A percentile compares a stretch with the other conserved stretches of the same genome.
These are phyloP conservation scores for Blastobotrys robertii DNA, from an alignment of 805 yeast genomes.

Conservation along the genomic window DNA sequence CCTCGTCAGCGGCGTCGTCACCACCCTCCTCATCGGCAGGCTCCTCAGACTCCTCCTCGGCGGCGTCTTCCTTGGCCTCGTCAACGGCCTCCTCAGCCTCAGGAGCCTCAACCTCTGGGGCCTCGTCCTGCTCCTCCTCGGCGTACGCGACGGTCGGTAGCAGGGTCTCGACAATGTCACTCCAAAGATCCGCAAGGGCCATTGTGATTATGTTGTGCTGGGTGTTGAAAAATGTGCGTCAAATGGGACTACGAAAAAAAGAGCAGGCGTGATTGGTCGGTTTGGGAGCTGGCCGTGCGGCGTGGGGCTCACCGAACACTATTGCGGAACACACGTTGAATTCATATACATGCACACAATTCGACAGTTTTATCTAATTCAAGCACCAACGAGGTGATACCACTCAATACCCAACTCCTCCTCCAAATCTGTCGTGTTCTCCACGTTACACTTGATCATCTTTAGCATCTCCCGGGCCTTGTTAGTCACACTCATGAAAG, in stretches of 20 bases:
- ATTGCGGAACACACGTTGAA: too few species aligned
- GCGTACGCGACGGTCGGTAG: conserved; percentile 78
- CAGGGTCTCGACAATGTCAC: conserved; percentile 68
- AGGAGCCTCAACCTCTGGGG: background rate
- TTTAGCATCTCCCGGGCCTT: too few species aligned
- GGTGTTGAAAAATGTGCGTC: too few species aligned
- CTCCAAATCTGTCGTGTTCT: background rate
- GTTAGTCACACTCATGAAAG: too few species aligned
- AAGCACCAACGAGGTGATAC: background rate
- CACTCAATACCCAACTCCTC: conserved; percentile 4
- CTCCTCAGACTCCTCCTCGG: conserved; percentile 19
- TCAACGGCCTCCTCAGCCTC: background rate
- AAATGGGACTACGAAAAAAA: too few species aligned
- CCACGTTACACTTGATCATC: conserved; percentile 1
- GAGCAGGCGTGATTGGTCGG: too few species aligned
- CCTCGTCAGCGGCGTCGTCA: conserved; percentile 39
- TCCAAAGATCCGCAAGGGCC: conserved; percentile 16
- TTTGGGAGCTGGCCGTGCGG: too few species aligned
- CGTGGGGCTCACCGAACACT: too few species aligned
- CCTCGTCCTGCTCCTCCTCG: conserved; percentile 36
- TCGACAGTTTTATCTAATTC: background rate
- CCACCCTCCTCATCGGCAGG: conserved; percentile 35
- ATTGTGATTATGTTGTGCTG: conserved; percentile 7
- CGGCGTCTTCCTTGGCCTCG: conserved; percentile 7
- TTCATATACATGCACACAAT: too few species aligned